Evolutionary conservation across 2,329 filamentous ascomycete species (phyloP).

Genomic region (Nemania sp.): DNA sequence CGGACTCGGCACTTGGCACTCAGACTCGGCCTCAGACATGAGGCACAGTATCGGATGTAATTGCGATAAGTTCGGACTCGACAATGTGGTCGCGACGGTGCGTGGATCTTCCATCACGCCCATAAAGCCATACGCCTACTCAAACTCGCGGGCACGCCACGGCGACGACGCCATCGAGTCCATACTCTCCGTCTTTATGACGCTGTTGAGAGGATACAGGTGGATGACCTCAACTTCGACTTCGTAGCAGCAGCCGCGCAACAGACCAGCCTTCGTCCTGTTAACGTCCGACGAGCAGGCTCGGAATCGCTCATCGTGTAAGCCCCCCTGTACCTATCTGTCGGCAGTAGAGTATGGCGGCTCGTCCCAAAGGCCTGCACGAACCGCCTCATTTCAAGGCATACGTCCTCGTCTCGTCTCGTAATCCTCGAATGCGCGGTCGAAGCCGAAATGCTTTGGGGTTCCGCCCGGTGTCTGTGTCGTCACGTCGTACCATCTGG

Average conservation of each 20-base stretch:
- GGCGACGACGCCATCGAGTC: slow-evolving; percentile 46
- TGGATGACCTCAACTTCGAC: slow-evolving; percentile 92
- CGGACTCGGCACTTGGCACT: too few relatives aligned
- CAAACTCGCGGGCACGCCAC: slow-evolving; percentile 20
- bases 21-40: slow-evolving; percentile 63
- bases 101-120: slow-evolving; percentile 77
- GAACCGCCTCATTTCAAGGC: slow-evolving; percentile 93
- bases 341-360: slow-evolving; percentile 97
- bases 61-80: slow-evolving; percentile 92
- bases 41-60: slow-evolving; percentile 94
- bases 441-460: slow-evolving; percentile 75
- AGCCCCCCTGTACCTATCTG: slow-evolving; percentile 95
- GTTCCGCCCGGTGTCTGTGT: slow-evolving; percentile 1
- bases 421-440: slow-evolving; percentile 81
- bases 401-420: slow-evolving; percentile 83
- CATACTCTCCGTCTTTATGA: slow-evolving; percentile 50
- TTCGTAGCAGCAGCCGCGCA: slow-evolving; percentile 89
- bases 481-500: background rate
- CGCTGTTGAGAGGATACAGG: slow-evolving; percentile 64
- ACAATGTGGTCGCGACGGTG: slow-evolving; percentile 87
- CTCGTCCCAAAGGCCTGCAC: slow-evolving; percentile 95
- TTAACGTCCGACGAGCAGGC: background rate
- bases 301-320: slow-evolving; percentile 75
- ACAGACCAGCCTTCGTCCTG: slow-evolving; percentile 77
- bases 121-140: slow-evolving; percentile 73